Evolutionary conservation across 2,329 filamentous ascomycete genomes (phyloP), one percentile per base, ranked within the genome.

Genomic region (Colletotrichum shisoi): DNA sequence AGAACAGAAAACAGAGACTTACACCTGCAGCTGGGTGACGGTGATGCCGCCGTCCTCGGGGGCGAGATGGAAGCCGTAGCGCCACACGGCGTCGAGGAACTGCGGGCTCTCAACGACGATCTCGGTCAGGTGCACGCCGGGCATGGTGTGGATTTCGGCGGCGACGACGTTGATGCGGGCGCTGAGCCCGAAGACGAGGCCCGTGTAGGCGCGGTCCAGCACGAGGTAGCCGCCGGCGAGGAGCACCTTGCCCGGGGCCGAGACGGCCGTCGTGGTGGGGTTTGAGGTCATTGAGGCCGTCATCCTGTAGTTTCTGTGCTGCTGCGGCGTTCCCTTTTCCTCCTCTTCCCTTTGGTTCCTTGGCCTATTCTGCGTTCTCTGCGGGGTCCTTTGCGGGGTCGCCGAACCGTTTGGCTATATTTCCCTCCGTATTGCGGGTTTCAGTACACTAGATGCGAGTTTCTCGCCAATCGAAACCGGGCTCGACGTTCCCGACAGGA

Each of bases 201-300:
- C 94, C 3, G 91, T 95, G 79, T 97, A 93, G 69, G 86, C 83
- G 69, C 92, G 88, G 81, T 98, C 94, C 52, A 99, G 89, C 24
- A 97, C 94, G 52, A 98, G 88, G 79, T 98, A 99, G 69, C 95
- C 95, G 70, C 95, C 95, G 4, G 94, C 93, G 61, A 98, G 86
- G 71, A 99, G 87, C 68, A 99, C 95, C 82, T 99, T 99, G 72
- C 95, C 95, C 19, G 95, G 95, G 24, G 95, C 94, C 70, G 95
- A 98, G 71, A 96, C 87, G 74, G 89, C 90, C 27, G 75, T 79
- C 31, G 75, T 79, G 56, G 81, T 80, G 69, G 77, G 76, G 73
- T 78, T 75, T 13, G 61, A 24, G 48, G 73, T 72, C 62, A 39
- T 52, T 15, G 62, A 45, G 27, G 58, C 57, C 24, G 66, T 58